phyloP scores from a whole-genome alignment of 306 rosid genomes.

The Arachis hypogaea region DNA sequence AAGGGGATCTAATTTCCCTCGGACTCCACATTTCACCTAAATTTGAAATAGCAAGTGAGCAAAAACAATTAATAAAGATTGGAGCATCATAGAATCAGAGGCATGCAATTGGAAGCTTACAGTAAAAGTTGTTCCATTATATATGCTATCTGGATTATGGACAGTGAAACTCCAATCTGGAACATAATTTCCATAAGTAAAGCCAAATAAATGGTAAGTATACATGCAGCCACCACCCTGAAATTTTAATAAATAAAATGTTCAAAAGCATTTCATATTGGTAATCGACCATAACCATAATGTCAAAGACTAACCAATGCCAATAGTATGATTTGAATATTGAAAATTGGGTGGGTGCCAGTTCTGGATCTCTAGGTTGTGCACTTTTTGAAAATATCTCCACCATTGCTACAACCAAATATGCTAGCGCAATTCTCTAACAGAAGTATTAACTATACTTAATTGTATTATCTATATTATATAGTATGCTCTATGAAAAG shows the following conservation, averaged over 20 bases:
- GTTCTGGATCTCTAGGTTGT: slow-evolving; percentile 49
- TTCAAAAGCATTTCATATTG: background rate
- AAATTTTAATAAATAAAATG: slow-evolving; percentile 39
- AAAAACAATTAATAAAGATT: too few relatives aligned
- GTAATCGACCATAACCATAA: slow-evolving; percentile 9
- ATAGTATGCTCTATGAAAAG: slow-evolving; percentile 11
- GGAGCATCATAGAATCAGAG: background rate
- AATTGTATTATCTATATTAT: slow-evolving; percentile 18
- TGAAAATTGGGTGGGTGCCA: slow-evolving; percentile 51
- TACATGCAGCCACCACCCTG: slow-evolving; percentile 75
- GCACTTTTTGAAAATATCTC: slow-evolving; percentile 67
- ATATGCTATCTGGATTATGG: slow-evolving; percentile 55
- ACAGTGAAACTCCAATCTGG: slow-evolving; percentile 87
- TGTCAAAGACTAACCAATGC: slow-evolving; percentile 73
- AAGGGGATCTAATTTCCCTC: slow-evolving; percentile 92
- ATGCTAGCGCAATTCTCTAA: slow-evolving; percentile 90
- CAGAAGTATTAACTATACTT: slow-evolving; percentile 26
- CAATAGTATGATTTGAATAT: slow-evolving; percentile 68
- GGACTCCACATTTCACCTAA: slow-evolving; percentile 73
- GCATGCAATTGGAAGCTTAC: slow-evolving; percentile 48
- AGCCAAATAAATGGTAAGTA: slow-evolving; percentile 66
- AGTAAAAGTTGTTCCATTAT: slow-evolving; percentile 62
- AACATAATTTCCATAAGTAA: slow-evolving; percentile 72
- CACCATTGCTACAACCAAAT: slow-evolving; percentile 77
- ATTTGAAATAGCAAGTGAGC: slow-evolving; percentile 32